These are phyloP conservation scores for Firmiana major DNA, from an alignment of 345 rosid genomes.

Conservation along the genomic window DNA sequence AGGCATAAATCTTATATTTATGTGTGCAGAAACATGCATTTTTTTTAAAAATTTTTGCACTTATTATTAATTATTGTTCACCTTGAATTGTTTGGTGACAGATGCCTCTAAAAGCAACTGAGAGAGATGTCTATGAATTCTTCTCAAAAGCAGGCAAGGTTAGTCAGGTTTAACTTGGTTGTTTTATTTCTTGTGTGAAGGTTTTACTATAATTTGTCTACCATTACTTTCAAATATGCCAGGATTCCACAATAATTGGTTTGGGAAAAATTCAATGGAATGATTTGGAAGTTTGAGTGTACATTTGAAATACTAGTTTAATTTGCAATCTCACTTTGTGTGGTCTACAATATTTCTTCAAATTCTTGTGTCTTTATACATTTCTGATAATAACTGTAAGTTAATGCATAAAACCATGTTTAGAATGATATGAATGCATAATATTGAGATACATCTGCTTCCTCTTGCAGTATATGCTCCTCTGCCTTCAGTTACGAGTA, in stretches of 20 bases:
- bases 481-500: conserved; percentile 26
- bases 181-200: conserved; percentile 7
- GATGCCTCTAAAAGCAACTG: conserved; percentile 95
- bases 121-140: conserved; percentile 90
- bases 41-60: neutral
- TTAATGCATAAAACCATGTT: conserved; percentile 10
- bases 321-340: neutral
- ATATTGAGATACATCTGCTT: conserved; percentile 19
- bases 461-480: conserved; percentile 21
- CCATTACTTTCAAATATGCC: neutral
- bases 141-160: conserved; percentile 97
- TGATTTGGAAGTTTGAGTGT: neutral
- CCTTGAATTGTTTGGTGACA: conserved; percentile 30
- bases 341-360: neutral
- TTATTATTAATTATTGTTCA: neutral
- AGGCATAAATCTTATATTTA: neutral
- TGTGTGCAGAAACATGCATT: neutral
- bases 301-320: neutral
- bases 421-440: conserved; percentile 14
- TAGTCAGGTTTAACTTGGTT: conserved; percentile 19
- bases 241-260: neutral
- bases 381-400: conserved; percentile 3
- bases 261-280: neutral
- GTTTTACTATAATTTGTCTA: neutral
- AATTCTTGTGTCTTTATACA: neutral